Base-by-base conservation (phyloP, 164 flowering plant species). In the Sedum album region DNA sequence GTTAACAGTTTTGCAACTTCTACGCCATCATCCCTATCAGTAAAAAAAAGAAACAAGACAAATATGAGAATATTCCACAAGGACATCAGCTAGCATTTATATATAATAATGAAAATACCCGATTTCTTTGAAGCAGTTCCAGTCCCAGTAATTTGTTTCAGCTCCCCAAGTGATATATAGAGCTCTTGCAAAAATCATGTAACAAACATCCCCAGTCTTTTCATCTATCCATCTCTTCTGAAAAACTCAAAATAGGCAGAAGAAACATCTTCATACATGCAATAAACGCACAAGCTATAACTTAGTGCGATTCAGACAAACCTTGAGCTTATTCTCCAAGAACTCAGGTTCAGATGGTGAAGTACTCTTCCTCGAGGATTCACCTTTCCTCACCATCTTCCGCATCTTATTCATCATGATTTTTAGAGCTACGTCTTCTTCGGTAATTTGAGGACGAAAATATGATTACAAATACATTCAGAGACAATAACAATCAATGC, bases 71-170 rank as follows among this genome's bases (percentile, higher is more conserved):
- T 41, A 10, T 41, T 41, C 46, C 5, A 41, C 14, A 10, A 41
- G 46, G 7, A 35, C 38, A 35, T 35, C 38, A 7, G 38, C 31
- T 26, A 33, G 20, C 30, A 33, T 5, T 20, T 14, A 25, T 20
- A 17, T n/a, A 42, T 31, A 25, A 38, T 7, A 41, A 5, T 14
- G 11, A 41, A 8, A 41, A 41, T 46, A 72, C 75, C 75, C 57
- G 2, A 68, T 68, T 68, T 72, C 71, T n/a, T 72, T 72, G 51
- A 62, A 68, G 53, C 71, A 72, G 33, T 68, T 64, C 75, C 75
- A 72, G 18, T 25, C 44, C 75, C 75, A 72, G 51, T 48, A 36
- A 9, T 66, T 20, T 2, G 1, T 13, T 23, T 51, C 62, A 31
- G 11, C 15, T 38, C 66, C 67, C 39, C 48, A 48, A 42, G 51